A percentile compares a stretch with the other conserved stretches of the same genome.
These are phyloP conservation scores for Dendrostoma leiphaemia DNA, from an alignment of 2,329 filamentous ascomycete species.

Conservation along the genomic window DNA sequence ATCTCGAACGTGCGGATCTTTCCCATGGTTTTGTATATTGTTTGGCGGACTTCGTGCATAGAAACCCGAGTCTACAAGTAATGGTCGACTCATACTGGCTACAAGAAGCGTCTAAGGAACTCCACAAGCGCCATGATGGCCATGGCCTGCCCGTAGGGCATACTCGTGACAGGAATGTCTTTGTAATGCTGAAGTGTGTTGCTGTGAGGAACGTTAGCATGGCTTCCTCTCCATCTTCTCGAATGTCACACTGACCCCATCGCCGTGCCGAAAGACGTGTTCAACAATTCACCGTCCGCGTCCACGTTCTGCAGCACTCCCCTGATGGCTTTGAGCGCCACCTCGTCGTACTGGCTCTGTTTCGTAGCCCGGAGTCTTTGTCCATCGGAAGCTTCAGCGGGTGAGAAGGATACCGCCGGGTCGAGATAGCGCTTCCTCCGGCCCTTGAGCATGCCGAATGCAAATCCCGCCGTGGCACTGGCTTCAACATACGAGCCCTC, in stretches of 20 bases:
- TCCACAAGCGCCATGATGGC: constrained; percentile 79
- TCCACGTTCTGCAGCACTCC: constrained; percentile 67
- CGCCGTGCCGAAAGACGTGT: constrained; percentile 75
- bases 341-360: constrained; percentile 44
- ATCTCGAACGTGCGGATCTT: too few relatives aligned
- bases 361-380: constrained; percentile 5
- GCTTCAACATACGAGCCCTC: constrained; percentile 74
- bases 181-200: constrained; percentile 72
- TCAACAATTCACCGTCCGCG: constrained; percentile 64
- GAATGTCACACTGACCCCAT: constrained; percentile 53
- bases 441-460: constrained; percentile 75
- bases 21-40: too few relatives aligned
- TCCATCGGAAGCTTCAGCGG: constrained; percentile 11
- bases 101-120: constrained; percentile 59
- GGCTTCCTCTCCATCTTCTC: not conserved
- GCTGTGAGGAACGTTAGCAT: not conserved
- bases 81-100: too few relatives aligned
- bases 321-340: constrained; percentile 64
- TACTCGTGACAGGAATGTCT: constrained; percentile 72
- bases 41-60: too few relatives aligned
- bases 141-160: constrained; percentile 86
- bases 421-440: constrained; percentile 68
- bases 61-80: too few relatives aligned
- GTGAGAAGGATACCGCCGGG: constrained; percentile 33
- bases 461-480: constrained; percentile 77